These are phyloP conservation scores for Rubroshorea leprosula DNA, from an alignment of 345 rosid genomes.

Conservation along the genomic window DNA sequence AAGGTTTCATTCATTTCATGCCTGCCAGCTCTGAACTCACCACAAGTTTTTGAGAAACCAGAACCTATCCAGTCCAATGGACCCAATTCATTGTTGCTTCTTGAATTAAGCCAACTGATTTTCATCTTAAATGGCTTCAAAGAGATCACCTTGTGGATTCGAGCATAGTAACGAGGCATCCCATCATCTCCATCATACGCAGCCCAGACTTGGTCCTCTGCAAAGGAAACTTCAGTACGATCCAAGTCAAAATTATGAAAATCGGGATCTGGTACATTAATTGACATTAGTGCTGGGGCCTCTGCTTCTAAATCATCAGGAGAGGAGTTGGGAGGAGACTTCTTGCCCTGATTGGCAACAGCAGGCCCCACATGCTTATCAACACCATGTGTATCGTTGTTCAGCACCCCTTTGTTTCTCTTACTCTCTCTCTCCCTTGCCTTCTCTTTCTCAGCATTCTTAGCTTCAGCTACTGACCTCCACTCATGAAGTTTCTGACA, in stretches of 20 bases:
- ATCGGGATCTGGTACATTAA: constrained; percentile 86
- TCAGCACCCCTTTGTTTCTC: constrained; percentile 24
- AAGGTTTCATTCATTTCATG: constrained; percentile 45
- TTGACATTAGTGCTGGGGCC: constrained; percentile 26
- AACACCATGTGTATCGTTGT: constrained; percentile 18
- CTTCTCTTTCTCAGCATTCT: constrained; percentile 20
- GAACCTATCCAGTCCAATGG: constrained; percentile 64
- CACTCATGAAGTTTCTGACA: constrained; percentile 36
- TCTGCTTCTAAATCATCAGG: constrained; percentile 19
- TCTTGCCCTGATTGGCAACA: constrained; percentile 15
- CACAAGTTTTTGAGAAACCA: constrained; percentile 84
- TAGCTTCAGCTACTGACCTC: constrained; percentile 27
- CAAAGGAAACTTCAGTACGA: constrained; percentile 66
- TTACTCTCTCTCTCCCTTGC: constrained; percentile 27
- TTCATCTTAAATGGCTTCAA: constrained; percentile 71
- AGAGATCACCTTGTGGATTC: constrained; percentile 79
- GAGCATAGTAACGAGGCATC: constrained; percentile 95
- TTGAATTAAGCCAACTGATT: constrained; percentile 92
- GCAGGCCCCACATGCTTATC: constrained; percentile 8
- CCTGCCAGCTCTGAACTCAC: constrained; percentile 67
- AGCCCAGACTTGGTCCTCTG: constrained; percentile 90
- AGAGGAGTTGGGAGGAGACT: constrained; percentile 12
- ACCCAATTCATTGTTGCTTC: constrained; percentile 59
- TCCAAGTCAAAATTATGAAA: constrained; percentile 86
- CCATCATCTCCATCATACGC: constrained; percentile 90